phyloP scores from a whole-genome alignment of 306 rosid species.

The Sophora flavescens region DNA sequence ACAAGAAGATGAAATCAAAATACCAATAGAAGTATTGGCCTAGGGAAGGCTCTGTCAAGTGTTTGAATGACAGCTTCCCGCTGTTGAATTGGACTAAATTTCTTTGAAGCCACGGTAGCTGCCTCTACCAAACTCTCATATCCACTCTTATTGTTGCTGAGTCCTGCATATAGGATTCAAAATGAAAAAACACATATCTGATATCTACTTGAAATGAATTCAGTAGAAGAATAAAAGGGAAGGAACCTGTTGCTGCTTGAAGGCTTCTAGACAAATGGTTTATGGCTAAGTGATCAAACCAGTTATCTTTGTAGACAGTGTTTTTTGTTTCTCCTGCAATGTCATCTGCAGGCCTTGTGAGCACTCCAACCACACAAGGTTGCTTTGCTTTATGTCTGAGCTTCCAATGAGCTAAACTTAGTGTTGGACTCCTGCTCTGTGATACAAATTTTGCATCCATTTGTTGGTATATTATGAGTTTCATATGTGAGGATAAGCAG shows the following conservation, averaged over 20 bases:
- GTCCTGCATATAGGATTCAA: slow-evolving; percentile 58
- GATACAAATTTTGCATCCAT: slow-evolving; percentile 67
- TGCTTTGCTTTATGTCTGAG: slow-evolving; percentile 31
- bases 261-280: slow-evolving; percentile 69
- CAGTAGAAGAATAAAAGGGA: not conserved
- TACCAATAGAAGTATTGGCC: slow-evolving; percentile 69
- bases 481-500: slow-evolving; percentile 1
- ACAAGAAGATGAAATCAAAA: not conserved
- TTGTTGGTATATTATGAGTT: not conserved
- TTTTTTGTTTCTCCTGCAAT: slow-evolving; percentile 42
- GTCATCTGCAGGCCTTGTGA: slow-evolving; percentile 53
- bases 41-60: slow-evolving; percentile 76
- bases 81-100: slow-evolving; percentile 58
- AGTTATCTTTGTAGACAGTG: slow-evolving; percentile 60
- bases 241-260: slow-evolving; percentile 78
- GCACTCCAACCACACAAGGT: slow-evolving; percentile 53
- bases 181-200: not conserved
- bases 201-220: not conserved
- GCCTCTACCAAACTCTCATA: slow-evolving; percentile 80
- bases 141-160: slow-evolving; percentile 68
- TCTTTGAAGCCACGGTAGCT: slow-evolving; percentile 58
- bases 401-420: slow-evolving; percentile 41
- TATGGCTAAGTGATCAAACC: slow-evolving; percentile 79
- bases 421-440: slow-evolving; percentile 40
- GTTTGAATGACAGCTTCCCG: slow-evolving; percentile 58